These are phyloP conservation scores for Penicillium italicum DNA, from an alignment of 2,329 filamentous ascomycete genomes.

Conservation along the genomic window DNA sequence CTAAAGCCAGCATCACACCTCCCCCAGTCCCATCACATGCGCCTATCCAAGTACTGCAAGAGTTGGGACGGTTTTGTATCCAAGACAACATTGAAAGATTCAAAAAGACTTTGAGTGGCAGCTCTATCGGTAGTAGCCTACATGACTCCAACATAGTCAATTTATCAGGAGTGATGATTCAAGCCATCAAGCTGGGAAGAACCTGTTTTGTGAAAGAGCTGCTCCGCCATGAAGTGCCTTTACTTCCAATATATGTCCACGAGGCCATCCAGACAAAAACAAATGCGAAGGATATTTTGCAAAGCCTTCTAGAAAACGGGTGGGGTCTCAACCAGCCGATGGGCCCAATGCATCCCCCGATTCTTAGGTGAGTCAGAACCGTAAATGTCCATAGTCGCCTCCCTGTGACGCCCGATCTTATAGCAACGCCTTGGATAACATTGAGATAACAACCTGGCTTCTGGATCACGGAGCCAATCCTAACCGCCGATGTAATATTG, in stretches of 20 bases:
- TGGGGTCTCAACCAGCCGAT: conserved; percentile 25
- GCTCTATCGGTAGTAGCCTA: background rate
- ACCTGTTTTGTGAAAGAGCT: background rate
- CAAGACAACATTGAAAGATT: conserved; percentile 13
- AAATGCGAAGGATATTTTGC: background rate
- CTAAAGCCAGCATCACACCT: background rate
- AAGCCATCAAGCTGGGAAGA: conserved; percentile 16
- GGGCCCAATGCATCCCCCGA: conserved; percentile 16
- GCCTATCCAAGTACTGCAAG: background rate
- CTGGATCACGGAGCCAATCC: conserved; percentile 28
- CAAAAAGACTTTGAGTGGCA: background rate
- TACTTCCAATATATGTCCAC: background rate
- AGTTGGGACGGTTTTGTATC: background rate
- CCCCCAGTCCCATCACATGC: background rate
- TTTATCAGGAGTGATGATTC: conserved; percentile 16
- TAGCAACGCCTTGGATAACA: conserved; percentile 19
- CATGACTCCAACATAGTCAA: background rate
- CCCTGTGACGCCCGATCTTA: background rate
- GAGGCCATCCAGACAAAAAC: background rate
- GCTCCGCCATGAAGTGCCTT: background rate
- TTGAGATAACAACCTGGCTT: conserved; percentile 25
- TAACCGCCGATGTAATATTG: conserved; percentile 22
- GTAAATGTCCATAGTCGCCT: background rate
- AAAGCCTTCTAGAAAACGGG: background rate
- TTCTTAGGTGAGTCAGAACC: conserved; percentile 20